Conservation (phyloP, 129 eudicot species). For the Calendula officinalis region DNA sequence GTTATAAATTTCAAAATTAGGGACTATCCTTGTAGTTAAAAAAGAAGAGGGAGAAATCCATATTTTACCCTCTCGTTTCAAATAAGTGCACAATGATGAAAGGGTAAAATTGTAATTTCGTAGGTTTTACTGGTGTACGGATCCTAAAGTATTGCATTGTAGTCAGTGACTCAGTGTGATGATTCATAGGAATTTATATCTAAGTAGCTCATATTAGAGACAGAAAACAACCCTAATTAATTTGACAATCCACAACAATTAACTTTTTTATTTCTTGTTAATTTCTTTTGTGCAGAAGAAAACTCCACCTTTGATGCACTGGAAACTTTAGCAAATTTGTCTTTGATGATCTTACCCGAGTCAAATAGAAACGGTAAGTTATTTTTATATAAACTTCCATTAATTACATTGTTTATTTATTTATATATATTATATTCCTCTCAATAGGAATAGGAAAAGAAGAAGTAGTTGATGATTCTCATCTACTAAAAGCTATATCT, state of each 20-base stretch:
- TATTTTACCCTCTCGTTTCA: too few species aligned
- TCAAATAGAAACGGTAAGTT: conserved; percentile 63
- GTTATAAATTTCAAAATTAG: too few species aligned
- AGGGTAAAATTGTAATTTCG: too few species aligned
- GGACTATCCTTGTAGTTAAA: too few species aligned
- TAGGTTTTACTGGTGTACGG: too few species aligned
- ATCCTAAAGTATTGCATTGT: neutral
- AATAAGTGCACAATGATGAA: too few species aligned
- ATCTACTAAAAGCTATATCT: conserved; percentile 39
- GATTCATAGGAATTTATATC: conserved; percentile 8
- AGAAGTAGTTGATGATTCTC: conserved; percentile 43
- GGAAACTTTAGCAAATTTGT: conserved; percentile 86
- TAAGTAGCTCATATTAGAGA: conserved; percentile 9
- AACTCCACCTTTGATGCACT: conserved; percentile 74
- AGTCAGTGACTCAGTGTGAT: conserved; percentile 5
- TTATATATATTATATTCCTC: conserved; percentile 13
- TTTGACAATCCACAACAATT: conserved; percentile 1
- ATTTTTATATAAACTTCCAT: neutral
- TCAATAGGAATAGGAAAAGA: conserved; percentile 39
- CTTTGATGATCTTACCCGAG: conserved; percentile 68
- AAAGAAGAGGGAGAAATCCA: too few species aligned
- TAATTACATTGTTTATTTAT: conserved; percentile 4
- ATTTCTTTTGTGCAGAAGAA: conserved; percentile 56
- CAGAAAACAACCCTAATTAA: conserved; percentile 4
- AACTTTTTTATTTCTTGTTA: conserved; percentile 8